Evolutionary conservation across 768 basidiomycete genomes (phyloP), one percentile per base, ranked within the genome.

Genomic region (Mycena indigotica): DNA sequence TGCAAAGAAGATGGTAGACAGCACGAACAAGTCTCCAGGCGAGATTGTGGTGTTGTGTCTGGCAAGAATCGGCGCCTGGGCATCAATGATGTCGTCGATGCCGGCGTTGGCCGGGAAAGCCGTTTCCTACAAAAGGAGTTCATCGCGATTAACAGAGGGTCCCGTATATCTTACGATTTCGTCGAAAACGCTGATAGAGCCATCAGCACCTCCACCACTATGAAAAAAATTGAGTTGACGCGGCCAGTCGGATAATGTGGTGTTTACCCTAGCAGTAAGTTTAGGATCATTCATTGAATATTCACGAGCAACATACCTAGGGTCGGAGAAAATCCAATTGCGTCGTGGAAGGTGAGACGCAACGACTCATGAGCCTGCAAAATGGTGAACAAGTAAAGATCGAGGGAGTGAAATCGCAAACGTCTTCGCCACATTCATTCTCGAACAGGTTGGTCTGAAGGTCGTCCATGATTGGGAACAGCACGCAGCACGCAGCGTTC

Each of bases 1-100:
- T 25, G 25, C 17, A 30, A 25, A 32, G 23, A 12, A 15, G 24
- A 26, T 3, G 30, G 13, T 4, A n/a, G 26, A 24, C 15, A 8
- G 30, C 29, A 59, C 70, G 39, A 48, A 75, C 74, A 77, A 72
- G 65, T 77, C 75, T 24, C 72, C 75, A 26, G 66, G 57, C 2
- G 67, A 63, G 44, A 75, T 66, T 16, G 50, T 61, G 10, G 46
- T 40, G 49, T 69, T 70, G 55, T 70, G 61, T 17, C 50, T 54
- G 30, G 51, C 57, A 46, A 70, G 54, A 66, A 75, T 68, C 1
- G 65, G 68, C n/a, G 56, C 55, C 55, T 74, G 67, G 5, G 46
- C 61, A 5, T 61, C 64, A 25, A 73, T 65, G 28, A 73, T 70
- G 16, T 75, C 74, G 54, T 75, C 67, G 39, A 69, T 65, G 25